Percentiles rank a stretch among this genome's conserved stretches.
Evolutionary conservation across 352 stramenopile genomes (phyloP).

Genomic region (Phytophthora podocarpi): DNA sequence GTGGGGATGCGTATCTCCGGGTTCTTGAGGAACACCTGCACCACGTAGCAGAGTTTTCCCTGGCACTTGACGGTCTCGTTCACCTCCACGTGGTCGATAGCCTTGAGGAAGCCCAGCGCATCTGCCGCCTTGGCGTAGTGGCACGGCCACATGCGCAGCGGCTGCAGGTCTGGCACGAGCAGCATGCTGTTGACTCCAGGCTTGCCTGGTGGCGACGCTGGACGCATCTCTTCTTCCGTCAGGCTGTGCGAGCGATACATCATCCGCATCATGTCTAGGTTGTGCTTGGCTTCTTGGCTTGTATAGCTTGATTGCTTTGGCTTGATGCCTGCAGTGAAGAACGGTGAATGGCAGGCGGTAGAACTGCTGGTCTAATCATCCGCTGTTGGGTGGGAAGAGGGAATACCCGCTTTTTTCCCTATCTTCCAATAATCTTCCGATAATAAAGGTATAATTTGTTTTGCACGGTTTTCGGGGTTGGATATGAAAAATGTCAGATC

Average conservation of each 20-base stretch:
- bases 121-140: slow-evolving; percentile 48
- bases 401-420: neutral
- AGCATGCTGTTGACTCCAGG: slow-evolving; percentile 19
- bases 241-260: slow-evolving; percentile 19
- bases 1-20: slow-evolving; percentile 52
- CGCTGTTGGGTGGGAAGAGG: slow-evolving; percentile 3
- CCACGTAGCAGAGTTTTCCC: slow-evolving; percentile 38
- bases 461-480: neutral
- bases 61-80: slow-evolving; percentile 37
- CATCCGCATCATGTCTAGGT: slow-evolving; percentile 30
- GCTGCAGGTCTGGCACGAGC: slow-evolving; percentile 40
- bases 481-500: neutral
- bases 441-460: neutral
- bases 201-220: slow-evolving; percentile 22
- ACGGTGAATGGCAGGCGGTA: slow-evolving; percentile 12
- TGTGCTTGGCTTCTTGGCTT: too few species aligned
- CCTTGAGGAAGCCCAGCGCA: slow-evolving; percentile 42
- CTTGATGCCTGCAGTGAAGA: slow-evolving; percentile 6
- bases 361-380: slow-evolving; percentile 8
- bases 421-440: neutral
- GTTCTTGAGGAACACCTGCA: slow-evolving; percentile 54
- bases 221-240: slow-evolving; percentile 13
- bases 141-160: slow-evolving; percentile 47
- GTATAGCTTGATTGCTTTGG: neutral
- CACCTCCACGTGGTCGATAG: slow-evolving; percentile 47